These are phyloP conservation scores for Aspergillus cejpii DNA, from an alignment of 2,329 filamentous ascomycete species.

Conservation along the genomic window DNA sequence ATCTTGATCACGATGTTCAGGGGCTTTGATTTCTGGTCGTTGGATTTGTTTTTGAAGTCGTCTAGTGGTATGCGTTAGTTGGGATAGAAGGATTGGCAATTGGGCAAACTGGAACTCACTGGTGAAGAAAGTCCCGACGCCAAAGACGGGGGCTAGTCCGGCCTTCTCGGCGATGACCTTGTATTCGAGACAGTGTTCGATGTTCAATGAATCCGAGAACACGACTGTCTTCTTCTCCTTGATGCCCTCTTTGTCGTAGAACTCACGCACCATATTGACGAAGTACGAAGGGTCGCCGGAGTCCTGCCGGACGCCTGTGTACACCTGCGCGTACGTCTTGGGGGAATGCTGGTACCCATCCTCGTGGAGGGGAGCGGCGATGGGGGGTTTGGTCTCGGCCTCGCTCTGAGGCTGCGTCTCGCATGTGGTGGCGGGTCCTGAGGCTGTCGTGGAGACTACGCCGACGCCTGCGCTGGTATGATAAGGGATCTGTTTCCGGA, in stretches of 20 bases:
- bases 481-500: conserved; percentile 59
- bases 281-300: conserved; percentile 80
- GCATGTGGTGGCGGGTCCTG: conserved; percentile 41
- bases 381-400: conserved; percentile 37
- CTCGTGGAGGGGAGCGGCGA: conserved; percentile 39
- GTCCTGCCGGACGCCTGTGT: conserved; percentile 79
- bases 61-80: conserved; percentile 42
- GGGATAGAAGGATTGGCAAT: background rate
- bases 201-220: conserved; percentile 90
- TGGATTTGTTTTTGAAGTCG: conserved; percentile 69
- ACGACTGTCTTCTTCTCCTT: conserved; percentile 80
- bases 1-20: conserved; percentile 98
- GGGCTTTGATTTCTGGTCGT: conserved; percentile 75
- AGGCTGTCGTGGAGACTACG: conserved; percentile 35
- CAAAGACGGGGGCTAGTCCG: conserved; percentile 81
- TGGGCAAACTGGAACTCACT: conserved; percentile 44
- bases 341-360: conserved; percentile 36
- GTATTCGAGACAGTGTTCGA: conserved; percentile 85
- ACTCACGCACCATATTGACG: conserved; percentile 68
- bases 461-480: conserved; percentile 39
- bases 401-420: conserved; percentile 34
- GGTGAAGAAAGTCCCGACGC: conserved; percentile 90
- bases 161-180: conserved; percentile 72
- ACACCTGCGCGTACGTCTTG: conserved; percentile 71
- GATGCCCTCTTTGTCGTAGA: conserved; percentile 71